Evolutionary conservation across 208 protist genomes (phyloP).

Genomic region (Wallacemonas collosoma): DNA sequence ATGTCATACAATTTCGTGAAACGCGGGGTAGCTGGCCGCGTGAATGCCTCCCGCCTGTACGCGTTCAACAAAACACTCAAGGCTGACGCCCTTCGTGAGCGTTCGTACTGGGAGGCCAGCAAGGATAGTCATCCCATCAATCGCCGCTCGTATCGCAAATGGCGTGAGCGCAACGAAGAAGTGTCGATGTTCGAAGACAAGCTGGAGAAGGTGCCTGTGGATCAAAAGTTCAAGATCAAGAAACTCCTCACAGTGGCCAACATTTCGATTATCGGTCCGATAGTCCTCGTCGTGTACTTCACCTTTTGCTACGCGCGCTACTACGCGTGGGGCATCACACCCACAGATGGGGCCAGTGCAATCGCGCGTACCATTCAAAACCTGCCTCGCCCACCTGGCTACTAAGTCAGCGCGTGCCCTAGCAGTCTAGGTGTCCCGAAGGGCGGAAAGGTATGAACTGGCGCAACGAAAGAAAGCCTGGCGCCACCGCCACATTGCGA

Average conservation of each 20-base stretch:
- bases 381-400: constrained; percentile 73
- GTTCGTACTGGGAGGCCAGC: constrained; percentile 79
- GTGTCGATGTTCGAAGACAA: constrained; percentile 83
- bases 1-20: constrained; percentile 43
- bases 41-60: constrained; percentile 71
- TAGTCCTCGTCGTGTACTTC: constrained; percentile 67
- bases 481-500: too few species aligned
- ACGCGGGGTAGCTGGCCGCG: constrained; percentile 50
- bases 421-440: too few species aligned
- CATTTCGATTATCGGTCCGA: constrained; percentile 68
- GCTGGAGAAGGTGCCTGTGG: constrained; percentile 69
- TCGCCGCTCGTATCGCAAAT: constrained; percentile 76
- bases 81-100: constrained; percentile 67
- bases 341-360: constrained; percentile 63
- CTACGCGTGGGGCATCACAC: constrained; percentile 73
- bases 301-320: constrained; percentile 70
- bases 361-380: constrained; percentile 76
- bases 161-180: constrained; percentile 74
- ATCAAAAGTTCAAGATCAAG: constrained; percentile 89
- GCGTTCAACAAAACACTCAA: constrained; percentile 88
- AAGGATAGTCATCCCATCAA: constrained; percentile 86
- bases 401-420: constrained; percentile 26
- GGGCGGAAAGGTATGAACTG: too few species aligned
- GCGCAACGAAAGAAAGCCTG: too few species aligned
- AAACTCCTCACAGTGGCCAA: constrained; percentile 83